A percentile compares a stretch with the other conserved stretches of the same genome.
Conservation (phyloP, 163 green algal genomes). For the Scenedesmus sp. region DNA sequence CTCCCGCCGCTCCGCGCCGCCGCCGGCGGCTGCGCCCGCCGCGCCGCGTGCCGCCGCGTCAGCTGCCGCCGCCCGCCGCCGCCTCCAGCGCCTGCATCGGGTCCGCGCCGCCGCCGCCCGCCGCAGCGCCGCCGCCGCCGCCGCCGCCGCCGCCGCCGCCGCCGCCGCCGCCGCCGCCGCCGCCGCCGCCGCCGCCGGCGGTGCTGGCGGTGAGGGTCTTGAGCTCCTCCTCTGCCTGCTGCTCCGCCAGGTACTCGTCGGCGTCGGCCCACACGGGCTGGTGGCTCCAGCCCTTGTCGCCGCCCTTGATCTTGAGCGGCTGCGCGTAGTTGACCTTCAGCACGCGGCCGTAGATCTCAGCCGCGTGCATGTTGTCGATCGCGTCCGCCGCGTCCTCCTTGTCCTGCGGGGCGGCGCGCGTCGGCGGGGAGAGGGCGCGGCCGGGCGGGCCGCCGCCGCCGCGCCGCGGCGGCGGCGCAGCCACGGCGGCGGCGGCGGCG, state of each 20-base stretch:
- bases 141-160: conserved; percentile 13
- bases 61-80: conserved; percentile 29
- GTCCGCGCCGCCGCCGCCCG: conserved; percentile 2
- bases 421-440: no score
- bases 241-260: conserved; percentile 75
- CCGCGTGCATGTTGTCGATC: conserved; percentile 99
- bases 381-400: conserved; percentile 92
- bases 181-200: conserved; percentile 47
- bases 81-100: conserved; percentile 44
- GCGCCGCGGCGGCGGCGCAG: no score
- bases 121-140: not conserved
- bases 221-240: conserved; percentile 71
- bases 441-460: no score
- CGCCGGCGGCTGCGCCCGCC: no score
- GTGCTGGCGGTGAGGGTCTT: conserved; percentile 63
- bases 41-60: no score
- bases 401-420: no score
- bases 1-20: no score
- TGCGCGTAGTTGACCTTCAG: conserved; percentile 96
- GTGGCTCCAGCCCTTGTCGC: conserved; percentile 87
- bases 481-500: no score
- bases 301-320: conserved; percentile 93
- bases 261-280: conserved; percentile 90
- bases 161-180: conserved; percentile 36
- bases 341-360: conserved; percentile 82